These are phyloP conservation scores for Chlorella sorokiniana DNA, from an alignment of 139 green algal species.

Conservation along the genomic window DNA sequence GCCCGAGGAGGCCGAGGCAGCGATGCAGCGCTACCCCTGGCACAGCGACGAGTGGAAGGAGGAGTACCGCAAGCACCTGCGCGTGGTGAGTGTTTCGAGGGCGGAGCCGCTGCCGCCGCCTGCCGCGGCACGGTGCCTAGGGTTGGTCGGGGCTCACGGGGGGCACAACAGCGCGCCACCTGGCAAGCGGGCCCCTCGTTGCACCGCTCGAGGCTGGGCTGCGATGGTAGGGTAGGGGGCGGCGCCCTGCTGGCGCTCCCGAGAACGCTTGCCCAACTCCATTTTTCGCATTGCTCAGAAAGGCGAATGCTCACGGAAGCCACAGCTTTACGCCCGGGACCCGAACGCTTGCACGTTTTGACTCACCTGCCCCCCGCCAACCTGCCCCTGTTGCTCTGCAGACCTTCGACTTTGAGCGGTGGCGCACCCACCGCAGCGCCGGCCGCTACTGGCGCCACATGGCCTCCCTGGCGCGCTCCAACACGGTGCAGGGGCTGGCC, in stretches of 20 bases:
- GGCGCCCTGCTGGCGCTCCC: too few species aligned
- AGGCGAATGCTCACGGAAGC: too few species aligned
- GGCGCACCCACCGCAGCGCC: conserved; percentile 20
- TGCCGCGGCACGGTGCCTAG: too few species aligned
- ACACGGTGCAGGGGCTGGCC: conserved; percentile 16
- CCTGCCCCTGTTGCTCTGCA: neutral
- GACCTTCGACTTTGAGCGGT: conserved; percentile 30
- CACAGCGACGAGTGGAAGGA: neutral
- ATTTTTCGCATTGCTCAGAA: too few species aligned
- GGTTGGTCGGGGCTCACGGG: too few species aligned
- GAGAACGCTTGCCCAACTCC: too few species aligned
- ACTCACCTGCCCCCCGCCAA: neutral
- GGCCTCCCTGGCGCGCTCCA: conserved; percentile 1
- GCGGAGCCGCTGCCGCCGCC: too few species aligned
- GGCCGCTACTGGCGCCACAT: conserved; percentile 30
- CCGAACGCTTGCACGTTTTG: neutral
- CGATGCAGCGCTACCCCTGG: neutral
- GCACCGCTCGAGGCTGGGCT: too few species aligned
- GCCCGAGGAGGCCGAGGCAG: neutral
- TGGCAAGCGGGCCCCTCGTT: too few species aligned
- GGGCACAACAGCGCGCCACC: too few species aligned
- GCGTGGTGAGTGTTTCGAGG: neutral
- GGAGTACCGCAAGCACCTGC: neutral
- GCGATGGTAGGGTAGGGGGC: too few species aligned
- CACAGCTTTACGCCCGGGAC: too few species aligned